A percentile compares a stretch with the other conserved stretches of the same genome.
These are phyloP conservation scores for Sicyos edulis DNA, from an alignment of 306 rosid species.

Conservation along the genomic window DNA sequence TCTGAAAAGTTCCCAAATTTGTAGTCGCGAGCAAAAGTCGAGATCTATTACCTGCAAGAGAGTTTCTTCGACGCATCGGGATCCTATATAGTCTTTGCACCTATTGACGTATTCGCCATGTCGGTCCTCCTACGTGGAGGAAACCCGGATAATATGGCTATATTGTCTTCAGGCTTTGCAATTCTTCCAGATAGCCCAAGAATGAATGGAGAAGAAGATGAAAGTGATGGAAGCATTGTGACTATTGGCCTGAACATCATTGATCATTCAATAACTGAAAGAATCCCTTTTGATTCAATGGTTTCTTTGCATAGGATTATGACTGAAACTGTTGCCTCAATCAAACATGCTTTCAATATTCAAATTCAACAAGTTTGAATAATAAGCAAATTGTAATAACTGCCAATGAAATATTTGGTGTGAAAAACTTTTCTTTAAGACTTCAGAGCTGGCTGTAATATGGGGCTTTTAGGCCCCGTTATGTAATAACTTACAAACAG, in stretches of 20 bases:
- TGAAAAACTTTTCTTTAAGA: not conserved
- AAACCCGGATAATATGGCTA: conserved; percentile 85
- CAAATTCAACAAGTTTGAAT: not conserved
- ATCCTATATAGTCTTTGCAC: conserved; percentile 77
- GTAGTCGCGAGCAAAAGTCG: conserved; percentile 28
- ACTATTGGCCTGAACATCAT: conserved; percentile 36
- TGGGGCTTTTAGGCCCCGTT: not conserved
- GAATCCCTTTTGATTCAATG: conserved; percentile 27
- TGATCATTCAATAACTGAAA: conserved; percentile 12
- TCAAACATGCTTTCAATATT: conserved; percentile 21
- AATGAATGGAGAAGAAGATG: conserved; percentile 20
- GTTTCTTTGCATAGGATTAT: conserved; percentile 23
- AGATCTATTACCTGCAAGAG: conserved; percentile 49
- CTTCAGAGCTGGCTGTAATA: not conserved
- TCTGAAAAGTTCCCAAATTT: not conserved
- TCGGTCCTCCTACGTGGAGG: conserved; percentile 79
- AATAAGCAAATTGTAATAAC: not conserved
- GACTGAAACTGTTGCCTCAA: conserved; percentile 23
- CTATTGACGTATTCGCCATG: conserved; percentile 82
- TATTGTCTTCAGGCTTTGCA: conserved; percentile 91
- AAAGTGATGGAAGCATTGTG: conserved; percentile 34
- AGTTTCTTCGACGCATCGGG: conserved; percentile 66
- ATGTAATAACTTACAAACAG: too few relatives aligned
- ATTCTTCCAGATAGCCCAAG: conserved; percentile 65
- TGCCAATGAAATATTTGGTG: not conserved